These are phyloP conservation scores for Blastocystis hominis DNA, from an alignment of 352 stramenopile species.

Conservation along the genomic window DNA sequence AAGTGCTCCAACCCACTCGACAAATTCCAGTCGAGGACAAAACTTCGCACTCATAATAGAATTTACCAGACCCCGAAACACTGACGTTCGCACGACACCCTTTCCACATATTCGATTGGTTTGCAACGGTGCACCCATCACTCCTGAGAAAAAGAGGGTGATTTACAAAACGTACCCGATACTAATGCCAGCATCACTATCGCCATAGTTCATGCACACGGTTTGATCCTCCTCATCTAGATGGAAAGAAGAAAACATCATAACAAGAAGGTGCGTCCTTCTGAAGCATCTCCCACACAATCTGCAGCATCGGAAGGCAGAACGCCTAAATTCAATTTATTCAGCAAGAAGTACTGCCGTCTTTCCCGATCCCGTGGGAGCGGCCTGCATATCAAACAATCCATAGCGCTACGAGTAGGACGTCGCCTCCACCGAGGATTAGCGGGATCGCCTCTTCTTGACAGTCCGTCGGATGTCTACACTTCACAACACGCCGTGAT, in stretches of 20 bases:
- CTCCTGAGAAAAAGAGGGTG: neutral
- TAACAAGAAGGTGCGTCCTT: neutral
- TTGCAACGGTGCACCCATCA: conserved; percentile 31
- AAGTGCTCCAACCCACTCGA: conserved; percentile 64
- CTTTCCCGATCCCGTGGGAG: conserved; percentile 81
- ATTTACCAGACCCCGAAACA: conserved; percentile 52
- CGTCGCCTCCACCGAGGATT: conserved; percentile 76
- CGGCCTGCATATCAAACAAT: conserved; percentile 62
- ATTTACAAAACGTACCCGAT: neutral
- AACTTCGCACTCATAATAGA: conserved; percentile 56
- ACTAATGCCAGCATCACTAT: conserved; percentile 45
- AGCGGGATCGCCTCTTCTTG: conserved; percentile 80
- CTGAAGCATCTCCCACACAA: conserved; percentile 58
- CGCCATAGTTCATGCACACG: conserved; percentile 47
- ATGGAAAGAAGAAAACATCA: neutral
- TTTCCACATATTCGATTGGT: neutral
- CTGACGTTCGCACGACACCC: conserved; percentile 26
- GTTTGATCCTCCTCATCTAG: neutral
- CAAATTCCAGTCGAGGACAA: conserved; percentile 53
- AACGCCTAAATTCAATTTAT: conserved; percentile 68
- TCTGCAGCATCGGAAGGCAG: conserved; percentile 83
- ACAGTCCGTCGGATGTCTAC: conserved; percentile 70
- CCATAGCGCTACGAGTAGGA: conserved; percentile 65
- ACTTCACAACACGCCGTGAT: neutral
- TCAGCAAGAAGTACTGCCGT: conserved; percentile 64